Evolutionary conservation across 2,329 filamentous ascomycete species (phyloP).

Genomic region (Pyrenochaeta sp.): DNA sequence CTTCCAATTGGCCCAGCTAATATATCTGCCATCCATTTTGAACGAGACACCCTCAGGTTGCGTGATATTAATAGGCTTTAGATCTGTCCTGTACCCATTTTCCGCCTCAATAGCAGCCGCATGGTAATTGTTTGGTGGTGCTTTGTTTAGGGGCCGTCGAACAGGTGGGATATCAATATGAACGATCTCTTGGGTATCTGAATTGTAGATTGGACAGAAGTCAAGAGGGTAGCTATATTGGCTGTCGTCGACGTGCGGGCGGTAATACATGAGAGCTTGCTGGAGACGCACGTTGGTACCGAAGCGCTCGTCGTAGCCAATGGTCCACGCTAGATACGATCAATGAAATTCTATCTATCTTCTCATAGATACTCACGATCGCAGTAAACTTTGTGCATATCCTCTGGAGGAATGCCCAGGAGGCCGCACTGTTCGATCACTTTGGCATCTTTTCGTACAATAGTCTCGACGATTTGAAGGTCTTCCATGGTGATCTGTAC

Average conservation of each 20-base stretch:
- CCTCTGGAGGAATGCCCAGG: constrained; percentile 78
- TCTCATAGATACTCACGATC: constrained; percentile 67
- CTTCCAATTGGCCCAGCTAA: constrained; percentile 94
- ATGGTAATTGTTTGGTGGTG: constrained; percentile 80
- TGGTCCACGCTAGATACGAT: constrained; percentile 76
- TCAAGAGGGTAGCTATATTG: constrained; percentile 93
- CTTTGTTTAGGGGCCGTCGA: constrained; percentile 76
- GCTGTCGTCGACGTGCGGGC: constrained; percentile 82
- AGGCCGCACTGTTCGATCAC: constrained; percentile 91
- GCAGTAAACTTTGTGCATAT: constrained; percentile 97
- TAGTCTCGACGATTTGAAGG: constrained; percentile 78
- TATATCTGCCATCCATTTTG: constrained; percentile 73
- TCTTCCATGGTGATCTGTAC: constrained; percentile 88
- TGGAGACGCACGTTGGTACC: constrained; percentile 81
- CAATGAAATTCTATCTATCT: constrained; percentile 8
- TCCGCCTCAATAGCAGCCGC: constrained; percentile 74
- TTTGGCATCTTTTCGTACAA: constrained; percentile 79
- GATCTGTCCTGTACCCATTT: constrained; percentile 77
- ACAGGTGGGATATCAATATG: constrained; percentile 84
- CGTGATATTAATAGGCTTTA: constrained; percentile 88
- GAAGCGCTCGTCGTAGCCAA: constrained; percentile 91
- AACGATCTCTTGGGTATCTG: constrained; percentile 78
- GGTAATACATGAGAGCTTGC: constrained; percentile 95
- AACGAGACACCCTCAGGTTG: constrained; percentile 92
- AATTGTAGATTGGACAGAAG: constrained; percentile 91